These are phyloP conservation scores for Gelatoporia subvermispora DNA, from an alignment of 768 basidiomycete species.

Conservation along the genomic window DNA sequence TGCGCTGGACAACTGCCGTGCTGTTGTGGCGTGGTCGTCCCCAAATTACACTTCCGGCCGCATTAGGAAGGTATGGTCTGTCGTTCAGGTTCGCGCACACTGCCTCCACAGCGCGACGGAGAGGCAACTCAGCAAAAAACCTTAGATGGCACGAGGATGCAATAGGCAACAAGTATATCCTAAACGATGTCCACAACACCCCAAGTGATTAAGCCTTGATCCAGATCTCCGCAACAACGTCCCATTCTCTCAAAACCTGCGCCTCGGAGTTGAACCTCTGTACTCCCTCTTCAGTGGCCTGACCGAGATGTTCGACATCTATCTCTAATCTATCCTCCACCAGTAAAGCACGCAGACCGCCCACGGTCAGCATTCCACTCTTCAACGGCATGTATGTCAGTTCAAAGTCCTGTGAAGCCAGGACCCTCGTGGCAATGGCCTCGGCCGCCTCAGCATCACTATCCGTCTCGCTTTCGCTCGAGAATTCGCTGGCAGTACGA, in stretches of 20 bases:
- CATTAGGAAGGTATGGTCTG: too few species aligned
- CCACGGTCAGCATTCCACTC: constrained; percentile 58
- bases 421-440: constrained; percentile 20
- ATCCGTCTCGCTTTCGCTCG: constrained; percentile 17
- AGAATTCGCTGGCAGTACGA: constrained; percentile 14
- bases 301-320: constrained; percentile 20
- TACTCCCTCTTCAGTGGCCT: constrained; percentile 13
- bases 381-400: constrained; percentile 55
- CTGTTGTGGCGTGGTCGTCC: too few species aligned
- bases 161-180: too few species aligned
- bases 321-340: constrained; percentile 49
- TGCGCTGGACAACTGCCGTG: too few species aligned
- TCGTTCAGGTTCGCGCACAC: too few species aligned
- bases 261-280: constrained; percentile 29
- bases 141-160: too few species aligned
- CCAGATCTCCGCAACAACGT: constrained; percentile 69
- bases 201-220: constrained; percentile 39
- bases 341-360: constrained; percentile 68
- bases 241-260: constrained; percentile 65
- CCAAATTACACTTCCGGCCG: too few species aligned
- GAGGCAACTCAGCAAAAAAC: too few species aligned
- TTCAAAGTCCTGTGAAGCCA: constrained; percentile 53
- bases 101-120: too few species aligned
- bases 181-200: too few species aligned
- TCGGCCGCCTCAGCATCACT: constrained; percentile 13